Evolutionary conservation across 352 stramenopile genomes (phyloP).

Genomic region (Phytopythium delawarense): DNA sequence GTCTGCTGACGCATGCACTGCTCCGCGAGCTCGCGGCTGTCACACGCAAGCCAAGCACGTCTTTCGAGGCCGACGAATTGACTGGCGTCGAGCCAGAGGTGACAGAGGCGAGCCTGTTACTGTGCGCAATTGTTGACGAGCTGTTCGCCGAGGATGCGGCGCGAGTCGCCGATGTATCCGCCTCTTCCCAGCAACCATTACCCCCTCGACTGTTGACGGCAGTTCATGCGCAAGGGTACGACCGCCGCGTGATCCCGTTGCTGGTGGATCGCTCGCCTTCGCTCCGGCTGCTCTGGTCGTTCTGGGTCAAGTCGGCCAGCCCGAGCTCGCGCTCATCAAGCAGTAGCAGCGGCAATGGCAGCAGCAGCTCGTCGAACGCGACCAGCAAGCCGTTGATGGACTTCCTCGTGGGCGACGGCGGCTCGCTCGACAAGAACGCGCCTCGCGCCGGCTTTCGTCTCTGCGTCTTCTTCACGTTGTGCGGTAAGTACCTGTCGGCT

Average conservation of each 20-base stretch:
- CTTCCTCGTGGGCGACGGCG: constrained; percentile 34
- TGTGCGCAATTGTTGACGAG: constrained; percentile 32
- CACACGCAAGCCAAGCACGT: not conserved
- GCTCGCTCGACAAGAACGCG: constrained; percentile 36
- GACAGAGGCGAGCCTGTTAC: constrained; percentile 14
- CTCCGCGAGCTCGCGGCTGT: constrained; percentile 23
- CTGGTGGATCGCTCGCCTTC: constrained; percentile 31
- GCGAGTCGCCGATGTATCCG: not conserved
- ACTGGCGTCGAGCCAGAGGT: constrained; percentile 10
- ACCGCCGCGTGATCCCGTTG: constrained; percentile 23
- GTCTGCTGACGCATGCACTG: constrained; percentile 44
- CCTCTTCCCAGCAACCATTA: constrained; percentile 1
- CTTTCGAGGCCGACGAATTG: not conserved
- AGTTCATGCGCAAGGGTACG: constrained; percentile 52
- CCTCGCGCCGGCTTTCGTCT: constrained; percentile 52
- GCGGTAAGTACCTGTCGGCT: constrained; percentile 29
- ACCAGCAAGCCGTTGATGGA: constrained; percentile 44
- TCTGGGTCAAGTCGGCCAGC: constrained; percentile 35
- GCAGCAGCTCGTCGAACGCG: constrained; percentile 1
- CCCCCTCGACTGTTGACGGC: constrained; percentile 31
- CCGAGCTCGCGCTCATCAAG: not conserved
- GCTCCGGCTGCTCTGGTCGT: constrained; percentile 44
- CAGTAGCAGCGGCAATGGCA: not conserved
- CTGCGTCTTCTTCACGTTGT: constrained; percentile 48
- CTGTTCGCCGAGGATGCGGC: constrained; percentile 26